Evolutionary conservation across 2,329 filamentous ascomycete species (phyloP), one percentile per base, ranked within the genome.

Genomic region (Neopestalotiopsis sp.): DNA sequence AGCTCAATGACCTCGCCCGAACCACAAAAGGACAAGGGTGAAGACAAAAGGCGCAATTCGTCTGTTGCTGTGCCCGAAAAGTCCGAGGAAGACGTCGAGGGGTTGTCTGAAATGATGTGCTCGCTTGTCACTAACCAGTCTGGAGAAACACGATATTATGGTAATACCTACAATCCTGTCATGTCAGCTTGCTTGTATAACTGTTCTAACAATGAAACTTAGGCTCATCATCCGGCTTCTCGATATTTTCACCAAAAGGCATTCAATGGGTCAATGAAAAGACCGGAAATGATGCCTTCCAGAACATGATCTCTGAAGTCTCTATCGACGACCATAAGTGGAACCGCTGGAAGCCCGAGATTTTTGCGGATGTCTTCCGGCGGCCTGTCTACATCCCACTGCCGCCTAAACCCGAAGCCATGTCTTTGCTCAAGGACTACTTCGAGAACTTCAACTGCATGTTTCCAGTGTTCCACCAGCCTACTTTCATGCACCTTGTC

Each of bases 381-480:
- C 90, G 95, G 49, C 91, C 91, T 17, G 88, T 97, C 34, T 98
- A 95, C 84, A 92, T 92, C 70, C 91, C 90, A 17, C 81, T 98
- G 40, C 96, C 96, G 2, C 86, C 93, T 0, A 97, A 97, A 80
- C 86, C 90, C n/a, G 95, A 98, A 81, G 94, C 94, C 0, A 80
- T 97, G 70, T 97, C 94, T 1, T 84, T 98, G 49, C 89, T 98
- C 70, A 94, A 92, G 80, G 96, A 99, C 80, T 99, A 92, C 77
- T 99, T 99, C 74, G 94, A 97, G 76, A 98, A 98, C 81, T 98
- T 99, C 86, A 99, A 99, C 84, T 96, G 94, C 89, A 95, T 98
- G 89, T 97, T 98, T 77, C 96, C 96, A 5, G 85, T 99, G 4
- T 99, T 97, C 77, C 96, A 99, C 80, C 95, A 98, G 79, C 95